These are phyloP conservation scores for Pharnaceum exiguum DNA, from an alignment of 148 eudicot genomes.

Conservation along the genomic window DNA sequence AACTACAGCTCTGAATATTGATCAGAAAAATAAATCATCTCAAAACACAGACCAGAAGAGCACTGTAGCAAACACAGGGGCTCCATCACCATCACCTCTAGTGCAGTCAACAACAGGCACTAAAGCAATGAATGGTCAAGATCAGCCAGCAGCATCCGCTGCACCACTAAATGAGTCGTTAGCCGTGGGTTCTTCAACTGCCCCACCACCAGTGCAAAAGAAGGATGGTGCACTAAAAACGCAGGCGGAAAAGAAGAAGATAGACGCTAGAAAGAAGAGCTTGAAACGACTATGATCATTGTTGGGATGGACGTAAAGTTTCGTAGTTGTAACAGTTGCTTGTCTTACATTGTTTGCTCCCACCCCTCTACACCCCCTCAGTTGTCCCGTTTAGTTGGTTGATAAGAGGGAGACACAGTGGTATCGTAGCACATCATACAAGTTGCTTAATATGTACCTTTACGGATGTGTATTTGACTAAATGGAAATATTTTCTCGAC, in stretches of 20 bases:
- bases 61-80: constrained; percentile 21
- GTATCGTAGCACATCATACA: constrained; percentile 7
- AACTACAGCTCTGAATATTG: constrained; percentile 67
- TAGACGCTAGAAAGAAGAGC: constrained; percentile 84
- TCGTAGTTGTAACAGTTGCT: not conserved
- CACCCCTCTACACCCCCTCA: not conserved
- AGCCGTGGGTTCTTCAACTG: constrained; percentile 33
- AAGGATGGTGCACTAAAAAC: constrained; percentile 41
- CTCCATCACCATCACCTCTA: constrained; percentile 32
- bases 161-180: constrained; percentile 31
- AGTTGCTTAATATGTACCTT: constrained; percentile 8
- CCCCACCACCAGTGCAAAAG: constrained; percentile 30
- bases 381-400: not conserved
- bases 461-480: constrained; percentile 11
- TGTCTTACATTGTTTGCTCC: not conserved
- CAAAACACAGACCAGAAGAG: constrained; percentile 48
- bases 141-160: constrained; percentile 24
- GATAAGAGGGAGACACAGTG: not conserved
- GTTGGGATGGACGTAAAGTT: not conserved
- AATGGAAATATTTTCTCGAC: constrained; percentile 5
- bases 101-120: constrained; percentile 31
- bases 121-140: constrained; percentile 45
- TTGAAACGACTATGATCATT: constrained; percentile 60
- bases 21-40: constrained; percentile 47
- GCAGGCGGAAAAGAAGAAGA: constrained; percentile 68